phyloP scores from a whole-genome alignment of 805 yeast species.

The Spathaspora gorwiae region DNA sequence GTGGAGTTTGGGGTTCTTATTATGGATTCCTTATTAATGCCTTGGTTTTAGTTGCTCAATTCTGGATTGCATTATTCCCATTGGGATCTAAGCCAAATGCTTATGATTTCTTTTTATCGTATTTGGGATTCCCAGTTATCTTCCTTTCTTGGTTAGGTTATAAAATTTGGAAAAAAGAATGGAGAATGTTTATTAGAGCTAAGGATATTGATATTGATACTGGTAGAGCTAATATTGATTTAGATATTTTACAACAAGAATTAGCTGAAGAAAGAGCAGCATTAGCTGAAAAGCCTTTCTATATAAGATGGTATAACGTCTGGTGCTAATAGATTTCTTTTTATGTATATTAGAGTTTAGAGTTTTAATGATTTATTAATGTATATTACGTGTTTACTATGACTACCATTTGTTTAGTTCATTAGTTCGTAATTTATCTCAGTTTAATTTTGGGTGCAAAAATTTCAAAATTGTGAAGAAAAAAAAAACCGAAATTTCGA shows the following conservation, averaged over 20 bases:
- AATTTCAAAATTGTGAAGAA: neutral
- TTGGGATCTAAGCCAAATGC: conserved; percentile 38
- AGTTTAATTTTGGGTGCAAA: neutral
- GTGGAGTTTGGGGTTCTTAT: conserved; percentile 51
- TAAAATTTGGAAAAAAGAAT: conserved; percentile 24
- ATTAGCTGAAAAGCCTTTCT: conserved; percentile 21
- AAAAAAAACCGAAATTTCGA: too few species aligned
- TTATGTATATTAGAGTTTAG: neutral
- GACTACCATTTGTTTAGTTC: too few species aligned
- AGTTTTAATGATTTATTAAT: too few species aligned
- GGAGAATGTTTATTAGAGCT: conserved; percentile 24
- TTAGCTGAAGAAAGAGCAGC: conserved; percentile 29
- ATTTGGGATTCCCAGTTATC: conserved; percentile 31
- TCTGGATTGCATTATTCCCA: conserved; percentile 65
- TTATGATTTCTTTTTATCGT: conserved; percentile 25
- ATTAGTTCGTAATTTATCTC: too few species aligned
- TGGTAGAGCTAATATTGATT: conserved; percentile 30
- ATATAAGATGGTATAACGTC: conserved; percentile 21
- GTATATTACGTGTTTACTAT: neutral
- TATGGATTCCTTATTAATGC: conserved; percentile 46
- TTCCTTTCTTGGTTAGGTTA: conserved; percentile 25
- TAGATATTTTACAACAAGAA: conserved; percentile 31
- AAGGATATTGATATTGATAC: conserved; percentile 31
- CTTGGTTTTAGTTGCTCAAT: conserved; percentile 53
- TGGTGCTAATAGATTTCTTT: conserved; percentile 19